phyloP scores from a whole-genome alignment of 345 rosid genomes.

The Aquilaria sinensis region DNA sequence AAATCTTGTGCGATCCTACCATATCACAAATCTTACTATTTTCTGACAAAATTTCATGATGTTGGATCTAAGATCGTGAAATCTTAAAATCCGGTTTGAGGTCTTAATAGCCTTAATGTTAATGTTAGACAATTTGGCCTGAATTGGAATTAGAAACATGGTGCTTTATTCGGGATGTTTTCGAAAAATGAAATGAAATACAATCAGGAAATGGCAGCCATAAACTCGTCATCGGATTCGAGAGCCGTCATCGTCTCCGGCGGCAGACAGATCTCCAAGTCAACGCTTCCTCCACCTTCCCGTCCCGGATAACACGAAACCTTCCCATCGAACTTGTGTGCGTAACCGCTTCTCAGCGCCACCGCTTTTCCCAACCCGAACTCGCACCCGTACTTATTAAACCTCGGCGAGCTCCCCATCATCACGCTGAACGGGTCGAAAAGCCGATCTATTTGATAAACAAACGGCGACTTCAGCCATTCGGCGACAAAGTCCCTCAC shows the following conservation, averaged over 20 bases:
- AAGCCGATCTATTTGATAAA: constrained; percentile 31
- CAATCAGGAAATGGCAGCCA: constrained; percentile 26
- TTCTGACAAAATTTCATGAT: no score
- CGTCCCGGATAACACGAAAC: constrained; percentile 55
- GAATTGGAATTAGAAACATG: no score
- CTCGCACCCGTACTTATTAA: constrained; percentile 64
- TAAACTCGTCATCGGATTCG: constrained; percentile 48
- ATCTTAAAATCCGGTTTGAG: no score
- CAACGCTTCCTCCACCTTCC: constrained; percentile 64
- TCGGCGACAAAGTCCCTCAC: constrained; percentile 26
- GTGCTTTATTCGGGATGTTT: no score
- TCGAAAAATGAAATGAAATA: no score
- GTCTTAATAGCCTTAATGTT: no score
- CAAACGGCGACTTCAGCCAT: constrained; percentile 42
- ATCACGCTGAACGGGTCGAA: constrained; percentile 53
- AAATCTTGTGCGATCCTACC: no score
- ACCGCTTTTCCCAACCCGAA: constrained; percentile 79
- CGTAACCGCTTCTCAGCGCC: constrained; percentile 65
- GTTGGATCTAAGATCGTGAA: no score
- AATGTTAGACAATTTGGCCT: no score
- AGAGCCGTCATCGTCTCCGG: constrained; percentile 49
- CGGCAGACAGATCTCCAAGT: constrained; percentile 65
- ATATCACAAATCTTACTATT: no score
- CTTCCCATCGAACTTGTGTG: constrained; percentile 68
- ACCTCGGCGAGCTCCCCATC: constrained; percentile 87